Evolutionary conservation across 2,329 filamentous ascomycete genomes (phyloP).

Genomic region (Colletotrichum endophyticum): DNA sequence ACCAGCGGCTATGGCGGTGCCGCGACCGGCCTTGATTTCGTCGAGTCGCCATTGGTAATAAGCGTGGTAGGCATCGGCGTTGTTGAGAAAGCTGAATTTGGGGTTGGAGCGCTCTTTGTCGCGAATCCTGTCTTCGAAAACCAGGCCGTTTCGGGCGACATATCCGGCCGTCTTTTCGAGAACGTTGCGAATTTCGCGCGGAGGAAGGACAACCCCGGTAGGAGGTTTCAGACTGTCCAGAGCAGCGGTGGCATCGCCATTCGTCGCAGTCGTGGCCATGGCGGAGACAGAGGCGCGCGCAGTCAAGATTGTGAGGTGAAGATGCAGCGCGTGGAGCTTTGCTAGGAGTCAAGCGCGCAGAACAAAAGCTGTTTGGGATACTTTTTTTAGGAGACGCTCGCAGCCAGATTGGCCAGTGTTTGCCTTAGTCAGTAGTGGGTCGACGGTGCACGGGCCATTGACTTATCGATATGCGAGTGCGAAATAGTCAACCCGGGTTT

Average conservation of each 20-base stretch:
- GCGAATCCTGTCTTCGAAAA: conserved; percentile 84
- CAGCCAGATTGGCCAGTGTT: neutral
- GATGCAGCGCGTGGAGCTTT: conserved; percentile 20
- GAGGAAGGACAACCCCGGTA: conserved; percentile 83
- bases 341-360: conserved; percentile 1
- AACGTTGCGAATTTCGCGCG: conserved; percentile 81
- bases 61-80: conserved; percentile 80
- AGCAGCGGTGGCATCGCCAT: conserved; percentile 56
- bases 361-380: neutral
- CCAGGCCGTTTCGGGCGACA: conserved; percentile 70
- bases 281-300: conserved; percentile 18
- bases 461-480: neutral
- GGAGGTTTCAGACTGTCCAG: conserved; percentile 79
- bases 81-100: conserved; percentile 89
- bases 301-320: conserved; percentile 19
- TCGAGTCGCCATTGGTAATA: conserved; percentile 92
- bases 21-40: conserved; percentile 84
- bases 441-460: neutral
- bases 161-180: conserved; percentile 97
- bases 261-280: conserved; percentile 47
- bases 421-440: neutral
- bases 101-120: conserved; percentile 83
- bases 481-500: neutral
- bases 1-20: conserved; percentile 79
- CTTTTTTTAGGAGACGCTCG: conserved; percentile 2